phyloP scores from a whole-genome alignment of 2,329 filamentous ascomycete species.

The Stachybotrys elegans region DNA sequence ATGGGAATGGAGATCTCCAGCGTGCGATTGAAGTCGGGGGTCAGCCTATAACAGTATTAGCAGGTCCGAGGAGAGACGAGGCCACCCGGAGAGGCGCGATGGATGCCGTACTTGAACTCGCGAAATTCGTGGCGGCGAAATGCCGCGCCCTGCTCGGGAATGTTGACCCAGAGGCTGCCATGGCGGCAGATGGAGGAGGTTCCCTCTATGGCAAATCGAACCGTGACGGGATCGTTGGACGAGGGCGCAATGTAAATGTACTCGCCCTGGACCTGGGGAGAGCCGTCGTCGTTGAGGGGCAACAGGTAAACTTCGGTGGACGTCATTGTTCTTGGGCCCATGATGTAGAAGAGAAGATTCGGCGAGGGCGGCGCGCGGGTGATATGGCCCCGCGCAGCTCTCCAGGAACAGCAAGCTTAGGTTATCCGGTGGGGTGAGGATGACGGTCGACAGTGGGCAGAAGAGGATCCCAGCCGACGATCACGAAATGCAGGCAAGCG shows the following conservation, averaged over 20 bases:
- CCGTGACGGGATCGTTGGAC: conserved; percentile 67
- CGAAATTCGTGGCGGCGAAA: conserved; percentile 78
- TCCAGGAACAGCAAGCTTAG: neutral
- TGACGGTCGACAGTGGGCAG: neutral
- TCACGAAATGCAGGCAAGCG: neutral
- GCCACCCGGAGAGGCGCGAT: neutral
- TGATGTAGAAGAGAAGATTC: conserved; percentile 31
- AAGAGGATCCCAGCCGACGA: neutral
- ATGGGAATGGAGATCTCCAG: conserved; percentile 89
- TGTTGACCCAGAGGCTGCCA: conserved; percentile 95
- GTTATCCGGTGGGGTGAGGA: neutral
- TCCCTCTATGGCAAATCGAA: conserved; percentile 89
- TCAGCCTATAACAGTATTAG: conserved; percentile 51
- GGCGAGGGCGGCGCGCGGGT: conserved; percentile 5
- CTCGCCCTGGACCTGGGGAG: conserved; percentile 79
- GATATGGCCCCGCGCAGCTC: conserved; percentile 4
- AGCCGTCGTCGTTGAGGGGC: conserved; percentile 87
- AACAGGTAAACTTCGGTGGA: conserved; percentile 78
- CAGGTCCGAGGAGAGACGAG: neutral
- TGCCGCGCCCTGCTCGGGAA: conserved; percentile 68
- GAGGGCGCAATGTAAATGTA: conserved; percentile 86
- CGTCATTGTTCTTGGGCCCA: conserved; percentile 58
- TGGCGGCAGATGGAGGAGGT: conserved; percentile 93
- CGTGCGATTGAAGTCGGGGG: conserved; percentile 87
- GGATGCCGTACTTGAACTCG: conserved; percentile 72